Evolutionary conservation across 1,139 yeast genomes (phyloP).

Genomic region (Hyphopichia fennica): DNA sequence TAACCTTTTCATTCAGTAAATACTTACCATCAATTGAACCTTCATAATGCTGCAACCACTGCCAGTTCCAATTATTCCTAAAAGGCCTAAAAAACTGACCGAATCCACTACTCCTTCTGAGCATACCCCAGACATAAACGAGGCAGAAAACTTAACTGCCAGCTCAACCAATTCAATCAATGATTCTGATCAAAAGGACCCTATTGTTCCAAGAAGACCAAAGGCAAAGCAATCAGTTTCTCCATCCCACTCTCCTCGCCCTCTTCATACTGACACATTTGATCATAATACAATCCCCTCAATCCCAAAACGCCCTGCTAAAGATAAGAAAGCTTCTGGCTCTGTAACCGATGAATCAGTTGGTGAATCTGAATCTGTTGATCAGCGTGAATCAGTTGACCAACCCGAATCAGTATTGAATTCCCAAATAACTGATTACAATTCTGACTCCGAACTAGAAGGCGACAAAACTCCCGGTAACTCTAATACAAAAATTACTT

Average conservation of each 20-base stretch:
- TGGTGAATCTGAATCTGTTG: neutral
- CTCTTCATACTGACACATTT: neutral
- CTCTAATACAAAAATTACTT: constrained; percentile 28
- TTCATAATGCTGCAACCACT: constrained; percentile 3
- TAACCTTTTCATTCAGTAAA: no score
- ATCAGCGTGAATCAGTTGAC: no score
- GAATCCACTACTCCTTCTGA: neutral
- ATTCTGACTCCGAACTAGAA: constrained; percentile 14
- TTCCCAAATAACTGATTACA: constrained; percentile 1
- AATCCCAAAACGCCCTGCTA: constrained; percentile 1
- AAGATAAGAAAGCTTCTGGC: neutral
- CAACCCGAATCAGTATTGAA: constrained; percentile 4
- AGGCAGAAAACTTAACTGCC: neutral
- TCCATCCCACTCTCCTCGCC: neutral
- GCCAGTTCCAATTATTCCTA: constrained; percentile 12
- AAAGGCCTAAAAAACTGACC: constrained; percentile 9
- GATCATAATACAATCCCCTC: neutral
- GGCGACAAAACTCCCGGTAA: constrained; percentile 41
- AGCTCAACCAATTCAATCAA: neutral
- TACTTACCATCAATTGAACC: no score
- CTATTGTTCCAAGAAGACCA: constrained; percentile 1
- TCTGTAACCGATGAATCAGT: neutral
- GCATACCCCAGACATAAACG: neutral
- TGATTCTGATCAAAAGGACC: neutral
- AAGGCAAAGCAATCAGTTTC: neutral